Evolutionary conservation across 441 rosid species (phyloP), one percentile per base, ranked within the genome.

Genomic region (Metrosideros polymorpha): DNA sequence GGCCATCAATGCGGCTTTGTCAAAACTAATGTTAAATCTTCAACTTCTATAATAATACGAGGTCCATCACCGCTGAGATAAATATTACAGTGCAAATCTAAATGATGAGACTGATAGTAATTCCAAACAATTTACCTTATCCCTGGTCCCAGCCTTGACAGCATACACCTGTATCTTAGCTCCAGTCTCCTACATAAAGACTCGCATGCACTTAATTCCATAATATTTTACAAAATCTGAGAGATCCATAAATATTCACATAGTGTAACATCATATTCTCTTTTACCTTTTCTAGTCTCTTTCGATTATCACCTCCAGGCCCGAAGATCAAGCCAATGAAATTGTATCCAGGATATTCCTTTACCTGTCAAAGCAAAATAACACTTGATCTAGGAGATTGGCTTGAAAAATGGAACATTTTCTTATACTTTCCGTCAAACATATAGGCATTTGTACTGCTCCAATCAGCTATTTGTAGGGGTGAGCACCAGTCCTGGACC

Each of bases 291-390:
- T 96, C 98, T 71, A 98, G 88, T 84, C 92, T 93, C 88, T 91
- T 95, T 91, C 85, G 93, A 85, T 97, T 94, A 87, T 95, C 98
- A 87, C 94, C 93, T 88, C 93, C 97, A 85, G 94, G 92, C 89
- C 99, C 97, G 89, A 94, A 92, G 88, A 98, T 93, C 82, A 95
- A 91, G 85, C 93, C 91, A 85, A 94, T 84, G 89, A 95, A 95
- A 91, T 95, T 95, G 90, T 90, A 91, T 86, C 94, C 95, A 87
- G 94, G 96, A 91, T 93, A 88, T 83, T 94, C 93, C 85, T 93
- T 95, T 79, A 96, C 91, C 99, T 97, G 94, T 84, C 85, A 59
- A 90, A 83, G 53, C 86, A 90, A 84, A 71, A 84, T 57, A 53
- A 56, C 71, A 12, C 49, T 32, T 83, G 83, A 66, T 35, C 27